phyloP scores from a whole-genome alignment of 1,284 basidiomycete species.

The Heterobasidion parviporum region DNA sequence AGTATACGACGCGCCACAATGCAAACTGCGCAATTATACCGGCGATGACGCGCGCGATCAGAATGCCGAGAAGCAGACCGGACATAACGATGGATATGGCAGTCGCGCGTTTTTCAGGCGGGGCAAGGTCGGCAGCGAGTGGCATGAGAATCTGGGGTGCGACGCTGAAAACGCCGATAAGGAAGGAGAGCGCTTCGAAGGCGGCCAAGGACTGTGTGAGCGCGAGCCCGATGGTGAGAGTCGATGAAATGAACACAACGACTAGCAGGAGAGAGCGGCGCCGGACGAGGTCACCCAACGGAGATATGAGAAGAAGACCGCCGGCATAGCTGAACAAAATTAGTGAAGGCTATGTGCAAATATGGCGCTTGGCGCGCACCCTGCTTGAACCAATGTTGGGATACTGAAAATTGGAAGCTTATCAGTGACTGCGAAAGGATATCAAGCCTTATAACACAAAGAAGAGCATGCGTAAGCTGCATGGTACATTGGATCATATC shows the following conservation, averaged over 20 bases:
- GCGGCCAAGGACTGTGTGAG: slow-evolving; percentile 30
- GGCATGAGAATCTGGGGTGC: slow-evolving; percentile 38
- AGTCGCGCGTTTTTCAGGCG: slow-evolving; percentile 35
- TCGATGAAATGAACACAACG: slow-evolving; percentile 27
- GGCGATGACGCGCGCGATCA: slow-evolving; percentile 38
- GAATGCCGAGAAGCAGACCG: slow-evolving; percentile 41
- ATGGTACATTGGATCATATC: no score
- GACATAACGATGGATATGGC: slow-evolving; percentile 43
- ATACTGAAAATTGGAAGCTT: slow-evolving; percentile 18
- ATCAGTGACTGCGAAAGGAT: no score
- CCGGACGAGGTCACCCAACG: slow-evolving; percentile 44
- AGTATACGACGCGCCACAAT: slow-evolving; percentile 40
- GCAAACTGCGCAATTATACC: slow-evolving; percentile 39
- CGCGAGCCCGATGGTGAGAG: slow-evolving; percentile 39
- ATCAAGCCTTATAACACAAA: no score
- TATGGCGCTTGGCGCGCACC: slow-evolving; percentile 17
- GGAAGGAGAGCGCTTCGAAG: slow-evolving; percentile 38
- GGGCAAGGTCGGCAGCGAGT: slow-evolving; percentile 46
- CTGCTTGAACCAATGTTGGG: slow-evolving; percentile 42
- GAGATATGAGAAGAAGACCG: slow-evolving; percentile 43
- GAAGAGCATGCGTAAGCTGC: no score
- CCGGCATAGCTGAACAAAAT: slow-evolving; percentile 28
- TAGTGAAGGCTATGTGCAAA: not conserved
- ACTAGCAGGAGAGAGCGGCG: slow-evolving; percentile 39
- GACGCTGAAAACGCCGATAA: slow-evolving; percentile 37